Percentiles rank a stretch among this genome's conserved stretches.
Conservation (phyloP, 805 yeast species). For the Yarrowia keelungensis region DNA sequence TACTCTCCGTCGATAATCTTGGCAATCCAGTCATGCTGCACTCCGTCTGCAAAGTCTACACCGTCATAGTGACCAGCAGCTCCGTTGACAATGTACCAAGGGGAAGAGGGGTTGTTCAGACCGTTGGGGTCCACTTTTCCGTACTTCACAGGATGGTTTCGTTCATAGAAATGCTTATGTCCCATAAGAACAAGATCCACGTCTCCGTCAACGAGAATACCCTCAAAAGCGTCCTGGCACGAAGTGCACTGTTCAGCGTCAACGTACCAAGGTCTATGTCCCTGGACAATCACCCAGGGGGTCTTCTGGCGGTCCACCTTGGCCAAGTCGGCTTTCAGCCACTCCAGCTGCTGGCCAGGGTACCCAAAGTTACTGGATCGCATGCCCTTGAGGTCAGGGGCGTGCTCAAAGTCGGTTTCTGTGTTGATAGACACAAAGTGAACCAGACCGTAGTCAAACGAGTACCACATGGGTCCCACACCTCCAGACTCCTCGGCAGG, state of each 20-base stretch:
- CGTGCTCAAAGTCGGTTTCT: conserved; percentile 47
- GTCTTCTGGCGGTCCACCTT: conserved; percentile 47
- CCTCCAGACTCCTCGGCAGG: conserved; percentile 47
- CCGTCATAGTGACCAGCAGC: conserved; percentile 49
- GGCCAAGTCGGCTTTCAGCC: conserved; percentile 47
- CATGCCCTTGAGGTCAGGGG: conserved; percentile 17
- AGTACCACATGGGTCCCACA: conserved; percentile 49
- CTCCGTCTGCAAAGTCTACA: conserved; percentile 41
- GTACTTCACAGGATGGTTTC: conserved; percentile 43
- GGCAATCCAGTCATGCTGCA: conserved; percentile 33
- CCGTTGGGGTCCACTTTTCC: conserved; percentile 46
- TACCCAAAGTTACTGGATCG: conserved; percentile 39
- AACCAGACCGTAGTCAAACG: conserved; percentile 49
- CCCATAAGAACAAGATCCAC: conserved; percentile 47
- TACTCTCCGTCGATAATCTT: conserved; percentile 37
- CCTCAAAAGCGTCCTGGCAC: conserved; percentile 46
- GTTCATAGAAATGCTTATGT: conserved; percentile 46
- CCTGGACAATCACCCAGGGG: conserved; percentile 47
- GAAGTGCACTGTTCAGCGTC: conserved; percentile 42
- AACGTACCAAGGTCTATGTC: conserved; percentile 50
- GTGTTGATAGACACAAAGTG: conserved; percentile 48
- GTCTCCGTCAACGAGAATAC: conserved; percentile 41
- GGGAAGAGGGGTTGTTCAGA: conserved; percentile 47
- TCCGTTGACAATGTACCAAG: conserved; percentile 49
- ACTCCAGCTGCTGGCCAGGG: conserved; percentile 46